A percentile compares a stretch with the other conserved stretches of the same genome.
Evolutionary conservation across 2,329 filamentous ascomycete species (phyloP).

Genomic region (Fusarium liriodendri): DNA sequence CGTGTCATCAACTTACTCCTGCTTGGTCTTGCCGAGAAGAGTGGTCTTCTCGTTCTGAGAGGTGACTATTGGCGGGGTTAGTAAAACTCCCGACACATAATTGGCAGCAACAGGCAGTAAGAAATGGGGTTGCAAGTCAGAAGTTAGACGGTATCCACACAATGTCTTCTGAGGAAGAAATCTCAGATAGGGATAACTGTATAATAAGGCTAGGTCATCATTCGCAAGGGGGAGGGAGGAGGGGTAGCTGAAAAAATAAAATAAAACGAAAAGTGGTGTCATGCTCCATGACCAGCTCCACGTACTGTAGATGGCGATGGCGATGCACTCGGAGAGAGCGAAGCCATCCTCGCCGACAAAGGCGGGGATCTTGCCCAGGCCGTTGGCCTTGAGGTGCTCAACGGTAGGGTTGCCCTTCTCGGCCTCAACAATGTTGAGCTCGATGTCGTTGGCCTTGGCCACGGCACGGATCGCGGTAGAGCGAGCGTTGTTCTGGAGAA

Average conservation of each 20-base stretch:
- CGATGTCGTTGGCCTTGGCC: constrained; percentile 96
- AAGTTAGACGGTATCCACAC: constrained; percentile 94
- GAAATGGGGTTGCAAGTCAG: constrained; percentile 63
- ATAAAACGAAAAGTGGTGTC: constrained; percentile 45
- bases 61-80: constrained; percentile 74
- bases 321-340: constrained; percentile 87
- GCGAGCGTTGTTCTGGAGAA: constrained; percentile 83
- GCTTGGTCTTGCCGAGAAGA: constrained; percentile 99
- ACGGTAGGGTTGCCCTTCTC: constrained; percentile 72
- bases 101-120: constrained; percentile 44
- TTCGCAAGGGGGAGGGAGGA: constrained; percentile 41
- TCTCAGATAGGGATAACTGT: constrained; percentile 99
- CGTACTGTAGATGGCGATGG: constrained; percentile 98
- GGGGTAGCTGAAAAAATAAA: constrained; percentile 3
- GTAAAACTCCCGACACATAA: constrained; percentile 39
- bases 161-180: constrained; percentile 53
- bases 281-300: constrained; percentile 47
- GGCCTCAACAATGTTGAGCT: constrained; percentile 85
- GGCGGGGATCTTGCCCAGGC: constrained; percentile 90
- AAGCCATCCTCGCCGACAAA: constrained; percentile 95
- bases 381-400: constrained; percentile 88
- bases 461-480: constrained; percentile 89
- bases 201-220: constrained; percentile 81
- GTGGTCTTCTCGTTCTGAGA: constrained; percentile 99
- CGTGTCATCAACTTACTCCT: constrained; percentile 76